phyloP scores from a whole-genome alignment of 345 rosid genomes.

The Clarkia xantiana region DNA sequence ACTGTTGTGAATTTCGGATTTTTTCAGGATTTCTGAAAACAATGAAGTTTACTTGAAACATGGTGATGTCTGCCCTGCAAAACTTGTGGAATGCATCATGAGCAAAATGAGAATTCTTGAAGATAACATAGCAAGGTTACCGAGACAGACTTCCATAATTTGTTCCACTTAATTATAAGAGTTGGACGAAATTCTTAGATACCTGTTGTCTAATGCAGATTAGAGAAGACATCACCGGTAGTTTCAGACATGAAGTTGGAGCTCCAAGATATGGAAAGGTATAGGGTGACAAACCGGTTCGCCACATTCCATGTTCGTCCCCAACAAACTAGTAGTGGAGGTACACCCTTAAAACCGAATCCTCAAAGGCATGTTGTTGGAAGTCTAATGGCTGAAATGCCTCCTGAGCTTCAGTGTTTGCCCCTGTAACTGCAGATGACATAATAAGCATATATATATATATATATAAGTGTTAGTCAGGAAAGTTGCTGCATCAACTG shows the following conservation, averaged over 20 bases:
- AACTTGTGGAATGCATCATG: constrained; percentile 29
- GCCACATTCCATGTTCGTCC: constrained; percentile 71
- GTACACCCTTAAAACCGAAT: constrained; percentile 19
- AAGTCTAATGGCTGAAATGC: constrained; percentile 39
- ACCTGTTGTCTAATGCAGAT: constrained; percentile 24
- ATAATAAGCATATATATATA: not conserved
- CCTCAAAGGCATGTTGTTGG: constrained; percentile 60
- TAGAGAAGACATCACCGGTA: constrained; percentile 33
- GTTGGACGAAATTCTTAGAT: not conserved
- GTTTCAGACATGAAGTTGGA: constrained; percentile 46
- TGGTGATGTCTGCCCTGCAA: constrained; percentile 10
- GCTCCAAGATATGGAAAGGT: constrained; percentile 60
- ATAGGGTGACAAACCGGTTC: constrained; percentile 67
- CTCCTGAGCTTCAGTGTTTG: constrained; percentile 64
- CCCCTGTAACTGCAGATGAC: constrained; percentile 35
- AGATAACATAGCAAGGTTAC: constrained; percentile 37
- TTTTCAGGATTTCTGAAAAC: constrained; percentile 26
- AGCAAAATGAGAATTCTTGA: constrained; percentile 38
- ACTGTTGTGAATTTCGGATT: not conserved
- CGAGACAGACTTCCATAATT: not conserved
- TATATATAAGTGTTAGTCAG: not conserved
- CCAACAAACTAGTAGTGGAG: constrained; percentile 21
- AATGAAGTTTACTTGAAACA: constrained; percentile 12
- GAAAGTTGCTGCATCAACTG: constrained; percentile 2
- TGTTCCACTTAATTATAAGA: not conserved